phyloP scores from a whole-genome alignment of 306 rosid species.

The Prunus armeniaca region DNA sequence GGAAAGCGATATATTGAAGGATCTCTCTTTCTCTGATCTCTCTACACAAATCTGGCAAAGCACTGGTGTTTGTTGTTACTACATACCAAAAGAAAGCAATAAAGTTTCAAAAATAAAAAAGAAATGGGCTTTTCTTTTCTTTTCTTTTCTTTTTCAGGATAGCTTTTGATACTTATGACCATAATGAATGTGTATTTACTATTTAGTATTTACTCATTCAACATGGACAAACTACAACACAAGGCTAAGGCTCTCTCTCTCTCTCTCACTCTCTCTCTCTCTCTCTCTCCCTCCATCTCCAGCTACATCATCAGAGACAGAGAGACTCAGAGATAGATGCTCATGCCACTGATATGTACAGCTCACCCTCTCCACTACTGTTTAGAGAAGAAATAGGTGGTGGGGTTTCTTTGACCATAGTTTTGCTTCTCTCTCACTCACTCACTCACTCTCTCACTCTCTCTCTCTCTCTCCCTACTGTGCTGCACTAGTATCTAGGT shows the following conservation, averaged over 20 bases:
- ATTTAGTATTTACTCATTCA: background rate
- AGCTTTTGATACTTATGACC: background rate
- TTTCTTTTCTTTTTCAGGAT: slow-evolving; percentile 20
- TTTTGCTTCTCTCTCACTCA: background rate
- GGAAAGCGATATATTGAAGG: slow-evolving; percentile 54
- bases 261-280: background rate
- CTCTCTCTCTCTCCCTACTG: background rate
- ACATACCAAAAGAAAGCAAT: slow-evolving; percentile 28
- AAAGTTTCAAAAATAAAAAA: background rate
- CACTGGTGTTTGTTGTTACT: slow-evolving; percentile 1
- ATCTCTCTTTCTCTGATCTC: slow-evolving; percentile 36
- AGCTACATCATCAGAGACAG: background rate
- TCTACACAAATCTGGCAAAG: slow-evolving; percentile 51
- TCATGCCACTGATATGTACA: background rate
- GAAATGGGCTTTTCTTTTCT: background rate
- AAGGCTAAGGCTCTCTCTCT: background rate
- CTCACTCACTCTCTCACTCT: background rate
- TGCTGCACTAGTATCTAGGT: slow-evolving; percentile 40
- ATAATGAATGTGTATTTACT: background rate
- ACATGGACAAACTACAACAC: background rate
- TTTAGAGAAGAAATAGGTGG: background rate
- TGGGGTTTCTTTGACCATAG: background rate
- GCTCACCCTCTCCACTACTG: background rate
- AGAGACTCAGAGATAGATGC: background rate
- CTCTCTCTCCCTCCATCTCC: background rate